A percentile compares a stretch with the other conserved stretches of the same genome.
These are phyloP conservation scores for Stromatinia cepivora DNA, from an alignment of 2,329 filamentous ascomycete genomes.

Conservation along the genomic window DNA sequence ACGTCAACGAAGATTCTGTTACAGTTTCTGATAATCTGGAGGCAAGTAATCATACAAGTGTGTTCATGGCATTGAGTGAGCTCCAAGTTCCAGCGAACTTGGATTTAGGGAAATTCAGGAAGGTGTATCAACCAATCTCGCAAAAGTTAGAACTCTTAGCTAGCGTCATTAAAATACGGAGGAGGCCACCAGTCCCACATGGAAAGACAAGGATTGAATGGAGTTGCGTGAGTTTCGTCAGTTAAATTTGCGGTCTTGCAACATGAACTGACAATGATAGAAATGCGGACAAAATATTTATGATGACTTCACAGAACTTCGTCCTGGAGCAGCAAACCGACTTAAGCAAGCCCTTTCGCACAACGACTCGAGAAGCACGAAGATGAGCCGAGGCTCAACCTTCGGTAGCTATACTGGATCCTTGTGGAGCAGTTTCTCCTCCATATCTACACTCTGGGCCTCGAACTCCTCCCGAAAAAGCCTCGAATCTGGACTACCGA, in stretches of 20 bases:
- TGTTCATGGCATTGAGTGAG: background rate
- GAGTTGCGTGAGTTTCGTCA: conserved; percentile 14
- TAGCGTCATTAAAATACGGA: background rate
- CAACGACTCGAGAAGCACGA: background rate
- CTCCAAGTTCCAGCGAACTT: background rate
- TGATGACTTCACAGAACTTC: conserved; percentile 28
- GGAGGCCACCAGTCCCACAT: conserved; percentile 1
- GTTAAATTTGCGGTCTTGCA: background rate
- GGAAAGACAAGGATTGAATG: conserved; percentile 25
- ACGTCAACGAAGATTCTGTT: background rate
- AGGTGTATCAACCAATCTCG: background rate
- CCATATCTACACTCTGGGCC: background rate
- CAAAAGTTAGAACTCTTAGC: background rate
- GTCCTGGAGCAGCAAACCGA: conserved; percentile 14
- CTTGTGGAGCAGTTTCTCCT: background rate
- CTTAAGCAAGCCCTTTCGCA: conserved; percentile 1
- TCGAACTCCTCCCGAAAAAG: background rate
- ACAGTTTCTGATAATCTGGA: background rate
- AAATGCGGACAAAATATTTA: conserved; percentile 26
- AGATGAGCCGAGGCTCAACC: background rate
- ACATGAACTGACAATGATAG: conserved; percentile 7
- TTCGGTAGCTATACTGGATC: background rate
- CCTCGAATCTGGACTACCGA: conserved; percentile 13
- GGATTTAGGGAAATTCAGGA: background rate
- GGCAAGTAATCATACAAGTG: background rate